Evolutionary conservation across 345 rosid species (phyloP), one percentile per base, ranked within the genome.

Genomic region (Arabis alpina): DNA sequence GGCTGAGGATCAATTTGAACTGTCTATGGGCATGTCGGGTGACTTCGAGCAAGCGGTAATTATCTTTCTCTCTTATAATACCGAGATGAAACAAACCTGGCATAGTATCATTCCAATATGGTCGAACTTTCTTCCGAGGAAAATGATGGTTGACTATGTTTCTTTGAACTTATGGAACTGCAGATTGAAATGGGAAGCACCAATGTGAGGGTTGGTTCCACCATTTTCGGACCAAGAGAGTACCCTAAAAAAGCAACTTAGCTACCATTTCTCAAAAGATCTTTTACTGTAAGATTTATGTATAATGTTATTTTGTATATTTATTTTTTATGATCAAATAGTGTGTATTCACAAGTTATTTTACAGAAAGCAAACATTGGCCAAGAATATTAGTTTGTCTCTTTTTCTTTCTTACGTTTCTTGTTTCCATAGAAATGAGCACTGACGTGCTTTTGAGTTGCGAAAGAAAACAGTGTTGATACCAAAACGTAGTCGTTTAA

Each of bases 111-210:
- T 24, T 47, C 28, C 27, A 59, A 52, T 48, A 68, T 71, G 15
- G 37, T 77, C 30, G 64, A 58, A 52, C 27, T 27, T 82, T 78
- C 52, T 41, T 73, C 42, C 2, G 19, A 41, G 1, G 42, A 10
- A 60, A 14, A 36, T 60, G 34, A 44, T 74, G 4, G 16, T 36
- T 60, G 68, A 54, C 64, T 9, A 45, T 11, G 24, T 51, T 34
- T 19, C 24, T 27, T 44, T 55, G 0, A 64, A 59, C 73, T 27
- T 36, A 8, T 59, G 62, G 45, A 59, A 13, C 44, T 68, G 64
- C 96, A 90, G 97, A 90, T 90, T 76, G 94, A 91, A 80, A 87
- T 81, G 96, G 96, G 94, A 44, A 93, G 96, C 69, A 88, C 92
- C 50, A 90, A 77, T 67, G 98, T 93, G 76, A 86, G 98, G 79